Conservation (phyloP, 495 filamentous ascomycete species). For the Xylaria acuta region DNA sequence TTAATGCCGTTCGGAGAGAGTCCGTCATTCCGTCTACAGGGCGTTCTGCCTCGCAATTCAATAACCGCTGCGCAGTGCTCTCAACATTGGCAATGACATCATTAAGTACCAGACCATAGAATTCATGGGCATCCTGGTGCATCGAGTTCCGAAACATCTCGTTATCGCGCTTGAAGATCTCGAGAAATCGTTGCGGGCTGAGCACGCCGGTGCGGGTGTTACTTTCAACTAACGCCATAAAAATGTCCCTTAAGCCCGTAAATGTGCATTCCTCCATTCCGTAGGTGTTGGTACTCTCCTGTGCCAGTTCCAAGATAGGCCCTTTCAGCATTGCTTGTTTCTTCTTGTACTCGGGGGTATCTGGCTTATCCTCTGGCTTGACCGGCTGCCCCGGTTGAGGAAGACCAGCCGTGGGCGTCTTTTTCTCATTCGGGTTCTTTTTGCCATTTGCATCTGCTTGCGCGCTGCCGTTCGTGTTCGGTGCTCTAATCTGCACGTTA, state of each 20-base stretch:
- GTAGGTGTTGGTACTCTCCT: conserved; percentile 79
- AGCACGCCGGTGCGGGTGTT: conserved; percentile 84
- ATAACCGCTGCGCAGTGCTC: conserved; percentile 68
- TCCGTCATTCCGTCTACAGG: conserved; percentile 43
- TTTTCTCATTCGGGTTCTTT: conserved; percentile 53
- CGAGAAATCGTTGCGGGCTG: conserved; percentile 91
- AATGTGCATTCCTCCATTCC: conserved; percentile 96
- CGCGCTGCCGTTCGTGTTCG: conserved; percentile 52
- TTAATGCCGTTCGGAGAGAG: conserved; percentile 52
- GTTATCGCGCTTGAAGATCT: conserved; percentile 90
- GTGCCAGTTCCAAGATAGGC: conserved; percentile 80
- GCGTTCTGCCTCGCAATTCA: conserved; percentile 53
- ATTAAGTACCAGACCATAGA: conserved; percentile 93
- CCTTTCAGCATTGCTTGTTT: conserved; percentile 88
- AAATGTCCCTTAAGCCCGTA: conserved; percentile 93
- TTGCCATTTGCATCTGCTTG: conserved; percentile 52
- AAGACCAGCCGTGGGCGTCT: conserved; percentile 50
- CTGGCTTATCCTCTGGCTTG: conserved; percentile 72
- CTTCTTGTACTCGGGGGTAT: conserved; percentile 95
- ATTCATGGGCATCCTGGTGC: conserved; percentile 99
- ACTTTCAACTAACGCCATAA: conserved; percentile 86
- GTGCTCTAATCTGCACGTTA: conserved; percentile 56
- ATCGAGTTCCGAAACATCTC: conserved; percentile 97
- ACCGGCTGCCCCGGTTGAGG: conserved; percentile 43
- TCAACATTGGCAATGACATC: conserved; percentile 95